Base-by-base conservation (phyloP, 768 basidiomycete species). In the Mycena galopus region DNA sequence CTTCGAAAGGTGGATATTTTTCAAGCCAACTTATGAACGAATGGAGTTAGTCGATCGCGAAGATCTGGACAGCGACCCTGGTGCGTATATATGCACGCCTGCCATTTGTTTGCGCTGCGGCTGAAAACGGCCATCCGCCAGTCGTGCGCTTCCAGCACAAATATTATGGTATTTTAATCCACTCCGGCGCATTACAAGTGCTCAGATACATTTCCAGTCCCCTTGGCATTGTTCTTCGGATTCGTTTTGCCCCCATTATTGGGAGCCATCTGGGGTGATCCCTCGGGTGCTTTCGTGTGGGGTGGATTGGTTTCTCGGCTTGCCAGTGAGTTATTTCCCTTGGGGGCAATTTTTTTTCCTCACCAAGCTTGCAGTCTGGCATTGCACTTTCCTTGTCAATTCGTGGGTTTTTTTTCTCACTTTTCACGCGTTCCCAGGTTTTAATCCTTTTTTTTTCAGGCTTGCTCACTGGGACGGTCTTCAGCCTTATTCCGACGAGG, bases 401-500 rank as follows among this genome's bases (percentile, higher is more conserved):
- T 93, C 91, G 91, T 92, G 71, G 64, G 21, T 89, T 81, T 69
- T 44, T 23, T 67, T 47, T n/a, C 12, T 14, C 53, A 32, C 8
- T 8, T 65, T 57, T 60, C 23, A 1, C 11, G 32, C 5, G n/a
- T n/a, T n/a, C n/a, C n/a, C n/a, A n/a, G n/a, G n/a, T n/a, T n/a
- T n/a, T n/a, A n/a, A n/a, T n/a, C n/a, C n/a, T n/a, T 56, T 16
- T 30, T 47, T 29, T 23, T 5, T 9, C 63, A 92, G 92, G 1
- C 80, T 96, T 8, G 93, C 94, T 4, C 94, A 96, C 72, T 94
- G 92, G 92, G 88, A 93, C 19, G 94, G 94, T 11, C 77, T 94
- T 23, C 94, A 95, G 74, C 93, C 91, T 0, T 95, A 94, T 77
- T 91, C 93, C 3, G 92, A 94, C 74, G 94, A 95, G 75, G 88